Evolutionary conservation across 345 rosid genomes (phyloP).

Genomic region (Gossypium sturtianum): DNA sequence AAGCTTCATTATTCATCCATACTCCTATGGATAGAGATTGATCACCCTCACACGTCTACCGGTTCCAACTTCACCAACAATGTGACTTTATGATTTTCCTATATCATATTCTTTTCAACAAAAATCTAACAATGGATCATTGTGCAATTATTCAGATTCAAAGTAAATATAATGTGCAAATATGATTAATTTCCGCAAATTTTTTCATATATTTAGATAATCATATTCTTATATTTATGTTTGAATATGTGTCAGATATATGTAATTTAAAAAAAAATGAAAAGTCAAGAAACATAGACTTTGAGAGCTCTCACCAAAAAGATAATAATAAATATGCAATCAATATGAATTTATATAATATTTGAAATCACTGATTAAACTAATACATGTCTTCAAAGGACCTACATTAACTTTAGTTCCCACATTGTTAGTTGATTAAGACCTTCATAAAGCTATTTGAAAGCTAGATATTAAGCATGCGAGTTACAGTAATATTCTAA

Average conservation of each 20-base stretch:
- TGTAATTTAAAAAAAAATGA: background rate
- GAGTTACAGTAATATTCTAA: constrained; percentile 12
- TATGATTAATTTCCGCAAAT: background rate
- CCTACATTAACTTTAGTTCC: constrained; percentile 23
- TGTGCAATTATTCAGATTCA: background rate
- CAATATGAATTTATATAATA: background rate
- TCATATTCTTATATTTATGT: background rate
- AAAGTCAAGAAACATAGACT: no score
- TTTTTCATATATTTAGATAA: background rate
- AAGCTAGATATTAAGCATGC: constrained; percentile 26
- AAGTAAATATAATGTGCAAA: background rate
- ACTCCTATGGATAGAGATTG: constrained; percentile 26
- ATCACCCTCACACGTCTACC: constrained; percentile 24
- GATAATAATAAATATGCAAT: no score
- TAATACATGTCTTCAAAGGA: constrained; percentile 3
- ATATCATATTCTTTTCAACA: background rate
- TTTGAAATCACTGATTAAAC: constrained; percentile 8
- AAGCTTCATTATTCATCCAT: constrained; percentile 4
- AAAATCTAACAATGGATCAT: background rate
- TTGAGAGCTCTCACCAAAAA: no score
- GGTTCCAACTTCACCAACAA: constrained; percentile 31
- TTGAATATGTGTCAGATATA: background rate
- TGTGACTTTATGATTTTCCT: constrained; percentile 7
- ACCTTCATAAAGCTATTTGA: constrained; percentile 24
- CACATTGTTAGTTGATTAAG: constrained; percentile 49